Percentiles rank a stretch among this genome's conserved stretches.
Conservation (phyloP, 306 rosid genomes). For the Biancaea sappan region DNA sequence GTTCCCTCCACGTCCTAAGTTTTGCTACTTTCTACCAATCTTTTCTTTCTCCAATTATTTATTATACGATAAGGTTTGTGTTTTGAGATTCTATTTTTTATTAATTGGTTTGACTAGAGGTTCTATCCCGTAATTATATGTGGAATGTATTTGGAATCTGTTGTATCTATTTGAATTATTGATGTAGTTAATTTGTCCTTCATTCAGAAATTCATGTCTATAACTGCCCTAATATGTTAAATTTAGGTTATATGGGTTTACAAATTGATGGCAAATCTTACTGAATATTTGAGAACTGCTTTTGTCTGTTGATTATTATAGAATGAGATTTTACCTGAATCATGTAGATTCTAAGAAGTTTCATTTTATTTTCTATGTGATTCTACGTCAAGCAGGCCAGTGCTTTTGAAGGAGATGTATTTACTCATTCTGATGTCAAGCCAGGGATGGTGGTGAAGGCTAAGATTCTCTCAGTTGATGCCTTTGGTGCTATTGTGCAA, state of each 20-base stretch:
- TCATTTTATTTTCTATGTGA: constrained; percentile 9
- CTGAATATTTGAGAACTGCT: not conserved
- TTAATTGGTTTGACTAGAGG: not conserved
- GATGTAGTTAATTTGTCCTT: not conserved
- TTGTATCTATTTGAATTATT: not conserved
- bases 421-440: constrained; percentile 86
- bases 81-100: not conserved
- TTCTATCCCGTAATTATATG: not conserved
- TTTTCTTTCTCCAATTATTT: not conserved
- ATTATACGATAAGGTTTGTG: not conserved
- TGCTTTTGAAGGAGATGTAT: constrained; percentile 84
- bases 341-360: constrained; percentile 29
- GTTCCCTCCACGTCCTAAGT: not conserved
- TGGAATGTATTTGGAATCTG: constrained; percentile 7
- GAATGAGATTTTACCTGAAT: constrained; percentile 23
- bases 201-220: not conserved
- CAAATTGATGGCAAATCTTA: not conserved
- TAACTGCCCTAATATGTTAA: not conserved
- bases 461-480: constrained; percentile 75
- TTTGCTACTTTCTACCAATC: not conserved
- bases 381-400: constrained; percentile 62
- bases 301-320: constrained; percentile 3
- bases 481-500: constrained; percentile 91
- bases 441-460: constrained; percentile 93
- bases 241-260: not conserved